Evolutionary conservation across 2,329 filamentous ascomycete genomes (phyloP).

Genomic region (Rhynchosporium graminicola): DNA sequence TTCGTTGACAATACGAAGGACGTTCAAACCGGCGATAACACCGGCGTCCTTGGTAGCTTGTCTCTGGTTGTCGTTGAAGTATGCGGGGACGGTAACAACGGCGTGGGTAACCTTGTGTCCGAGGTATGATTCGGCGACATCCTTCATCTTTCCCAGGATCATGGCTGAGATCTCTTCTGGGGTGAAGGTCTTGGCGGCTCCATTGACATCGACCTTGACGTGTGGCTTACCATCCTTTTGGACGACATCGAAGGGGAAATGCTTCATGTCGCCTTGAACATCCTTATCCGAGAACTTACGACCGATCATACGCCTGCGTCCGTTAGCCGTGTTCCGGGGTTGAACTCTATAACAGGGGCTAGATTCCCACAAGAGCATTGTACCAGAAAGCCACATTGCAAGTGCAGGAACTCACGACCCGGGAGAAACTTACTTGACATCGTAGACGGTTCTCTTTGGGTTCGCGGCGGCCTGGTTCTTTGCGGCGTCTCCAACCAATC

Average conservation of each 20-base stretch:
- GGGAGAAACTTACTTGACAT: slow-evolving; percentile 70
- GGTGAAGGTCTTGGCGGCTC: slow-evolving; percentile 70
- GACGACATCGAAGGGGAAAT: slow-evolving; percentile 95
- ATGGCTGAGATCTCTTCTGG: slow-evolving; percentile 81
- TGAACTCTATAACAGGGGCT: neutral
- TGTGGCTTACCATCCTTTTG: slow-evolving; percentile 88
- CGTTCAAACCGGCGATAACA: slow-evolving; percentile 87
- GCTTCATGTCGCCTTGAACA: slow-evolving; percentile 91
- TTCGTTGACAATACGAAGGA: slow-evolving; percentile 95
- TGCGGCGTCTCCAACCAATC: slow-evolving; percentile 93
- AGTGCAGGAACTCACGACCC: neutral
- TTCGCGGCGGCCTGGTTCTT: slow-evolving; percentile 92
- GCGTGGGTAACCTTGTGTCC: slow-evolving; percentile 83
- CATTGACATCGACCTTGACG: slow-evolving; percentile 72
- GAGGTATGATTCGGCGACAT: slow-evolving; percentile 75
- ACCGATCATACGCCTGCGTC: slow-evolving; percentile 73
- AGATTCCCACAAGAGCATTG: slow-evolving; percentile 5
- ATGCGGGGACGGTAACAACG: slow-evolving; percentile 92
- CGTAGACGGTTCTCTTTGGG: slow-evolving; percentile 74
- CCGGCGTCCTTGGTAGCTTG: slow-evolving; percentile 96
- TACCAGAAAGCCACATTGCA: slow-evolving; percentile 17
- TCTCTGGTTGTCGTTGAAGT: slow-evolving; percentile 98
- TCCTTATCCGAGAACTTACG: slow-evolving; percentile 83
- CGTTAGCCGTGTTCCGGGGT: slow-evolving; percentile 38
- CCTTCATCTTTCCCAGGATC: slow-evolving; percentile 84